Evolutionary conservation across 2,329 filamentous ascomycete genomes (phyloP).

Genomic region (Alternaria brassicicola): DNA sequence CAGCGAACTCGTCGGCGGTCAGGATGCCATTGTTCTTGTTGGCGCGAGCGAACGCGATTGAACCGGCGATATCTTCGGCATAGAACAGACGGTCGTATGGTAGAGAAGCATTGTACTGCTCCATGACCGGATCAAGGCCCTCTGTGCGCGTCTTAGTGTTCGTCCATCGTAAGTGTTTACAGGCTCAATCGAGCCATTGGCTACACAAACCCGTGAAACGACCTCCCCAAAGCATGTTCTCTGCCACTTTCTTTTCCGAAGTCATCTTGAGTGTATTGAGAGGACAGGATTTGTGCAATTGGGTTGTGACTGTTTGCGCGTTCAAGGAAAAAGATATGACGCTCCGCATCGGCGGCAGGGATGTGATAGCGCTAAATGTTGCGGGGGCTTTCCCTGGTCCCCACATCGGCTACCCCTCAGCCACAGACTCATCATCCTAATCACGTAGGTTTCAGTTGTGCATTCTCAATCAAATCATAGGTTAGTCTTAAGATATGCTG

Average conservation of each 20-base stretch:
- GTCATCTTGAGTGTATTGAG: conserved; percentile 30
- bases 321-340: conserved; percentile 32
- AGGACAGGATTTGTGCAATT: background rate
- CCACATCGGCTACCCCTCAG: background rate
- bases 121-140: conserved; percentile 84
- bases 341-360: conserved; percentile 36
- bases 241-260: conserved; percentile 45
- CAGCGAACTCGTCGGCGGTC: conserved; percentile 71
- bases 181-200: background rate
- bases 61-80: conserved; percentile 79
- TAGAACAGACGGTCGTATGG: conserved; percentile 79
- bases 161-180: background rate
- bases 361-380: conserved; percentile 8
- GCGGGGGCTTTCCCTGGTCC: conserved; percentile 8
- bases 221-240: conserved; percentile 50
- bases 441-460: background rate
- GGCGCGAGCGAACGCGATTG: conserved; percentile 80
- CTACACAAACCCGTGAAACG: conserved; percentile 32
- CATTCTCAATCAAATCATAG: background rate
- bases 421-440: background rate
- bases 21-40: conserved; percentile 79
- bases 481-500: too few species aligned
- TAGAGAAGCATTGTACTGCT: conserved; percentile 81
- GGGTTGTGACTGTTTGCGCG: conserved; percentile 31
- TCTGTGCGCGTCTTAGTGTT: conserved; percentile 56